phyloP scores from a whole-genome alignment of 1,284 basidiomycete species.

The Clitocybe nebularis region DNA sequence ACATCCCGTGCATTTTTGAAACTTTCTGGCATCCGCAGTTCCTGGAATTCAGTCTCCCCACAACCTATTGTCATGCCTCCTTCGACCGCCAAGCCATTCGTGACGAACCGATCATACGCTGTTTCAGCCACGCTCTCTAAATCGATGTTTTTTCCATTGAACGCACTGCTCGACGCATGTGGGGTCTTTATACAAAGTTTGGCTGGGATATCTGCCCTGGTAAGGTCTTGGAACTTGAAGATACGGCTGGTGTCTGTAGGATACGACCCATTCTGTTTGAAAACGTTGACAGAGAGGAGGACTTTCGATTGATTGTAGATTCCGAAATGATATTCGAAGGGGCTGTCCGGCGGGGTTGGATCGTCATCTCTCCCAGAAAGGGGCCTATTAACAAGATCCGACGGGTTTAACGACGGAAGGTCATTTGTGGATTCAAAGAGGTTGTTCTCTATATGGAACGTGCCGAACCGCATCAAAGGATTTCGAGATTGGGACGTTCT shows the following conservation, averaged over 20 bases:
- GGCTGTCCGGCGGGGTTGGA: conserved; percentile 9
- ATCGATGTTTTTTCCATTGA: conserved; percentile 10
- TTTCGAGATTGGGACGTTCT: conserved; percentile 15
- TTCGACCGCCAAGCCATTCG: conserved; percentile 5
- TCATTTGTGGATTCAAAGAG: conserved; percentile 12
- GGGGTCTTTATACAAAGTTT: conserved; percentile 8
- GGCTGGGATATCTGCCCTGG: conserved; percentile 11
- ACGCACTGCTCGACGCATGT: conserved; percentile 5
- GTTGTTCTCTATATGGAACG: conserved; percentile 16
- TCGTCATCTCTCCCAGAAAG: background rate
- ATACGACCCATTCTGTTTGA: conserved; percentile 12
- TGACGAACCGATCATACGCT: conserved; percentile 11
- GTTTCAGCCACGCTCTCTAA: conserved; percentile 7
- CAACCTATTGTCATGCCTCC: conserved; percentile 9
- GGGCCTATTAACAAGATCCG: background rate
- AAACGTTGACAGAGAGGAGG: conserved; percentile 15
- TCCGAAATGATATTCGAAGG: conserved; percentile 16
- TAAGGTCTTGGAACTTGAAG: conserved; percentile 14
- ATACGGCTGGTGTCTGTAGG: conserved; percentile 13
- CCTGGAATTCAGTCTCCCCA: conserved; percentile 3
- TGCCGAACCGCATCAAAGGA: conserved; percentile 15
- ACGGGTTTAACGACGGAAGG: background rate
- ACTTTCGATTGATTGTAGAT: conserved; percentile 17
- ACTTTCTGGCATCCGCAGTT: conserved; percentile 2
- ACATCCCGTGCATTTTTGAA: background rate